phyloP scores from a whole-genome alignment of 192 early-diverging fungal genomes.

The Entomortierella chlamydospora region DNA sequence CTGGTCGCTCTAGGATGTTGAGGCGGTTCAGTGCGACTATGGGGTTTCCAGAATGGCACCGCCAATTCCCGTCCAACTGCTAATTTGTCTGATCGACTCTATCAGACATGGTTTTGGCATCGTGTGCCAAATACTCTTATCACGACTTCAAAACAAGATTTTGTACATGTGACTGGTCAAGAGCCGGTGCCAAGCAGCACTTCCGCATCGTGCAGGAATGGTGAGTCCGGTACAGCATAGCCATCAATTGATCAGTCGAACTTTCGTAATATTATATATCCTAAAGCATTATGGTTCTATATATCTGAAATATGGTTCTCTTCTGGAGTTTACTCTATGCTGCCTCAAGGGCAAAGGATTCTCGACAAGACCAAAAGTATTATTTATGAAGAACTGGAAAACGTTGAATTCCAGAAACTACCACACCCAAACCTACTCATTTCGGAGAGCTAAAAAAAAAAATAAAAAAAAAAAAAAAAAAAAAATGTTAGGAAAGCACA shows the following conservation, averaged over 20 bases:
- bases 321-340: conserved; percentile 83
- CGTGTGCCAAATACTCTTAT: conserved; percentile 37
- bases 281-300: too few relatives aligned
- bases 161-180: conserved; percentile 45
- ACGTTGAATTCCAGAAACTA: conserved; percentile 78
- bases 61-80: too few relatives aligned
- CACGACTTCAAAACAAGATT: conserved; percentile 47
- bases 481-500: conserved; percentile 80
- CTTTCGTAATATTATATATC: too few relatives aligned
- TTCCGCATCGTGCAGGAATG: conserved; percentile 75
- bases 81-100: too few relatives aligned
- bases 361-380: conserved; percentile 81
- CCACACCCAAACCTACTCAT: conserved; percentile 75
- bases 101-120: conserved; percentile 29
- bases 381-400: conserved; percentile 84
- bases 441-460: conserved; percentile 80
- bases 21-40: too few relatives aligned
- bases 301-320: conserved; percentile 65
- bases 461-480: too few relatives aligned
- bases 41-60: too few relatives aligned
- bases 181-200: conserved; percentile 63
- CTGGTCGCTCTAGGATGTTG: too few relatives aligned
- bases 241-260: background rate
- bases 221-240: conserved; percentile 71
- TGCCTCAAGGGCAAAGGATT: conserved; percentile 83